Evolutionary conservation across 192 early-diverging fungal genomes (phyloP).

Genomic region (Rhizophlyctis rosea): DNA sequence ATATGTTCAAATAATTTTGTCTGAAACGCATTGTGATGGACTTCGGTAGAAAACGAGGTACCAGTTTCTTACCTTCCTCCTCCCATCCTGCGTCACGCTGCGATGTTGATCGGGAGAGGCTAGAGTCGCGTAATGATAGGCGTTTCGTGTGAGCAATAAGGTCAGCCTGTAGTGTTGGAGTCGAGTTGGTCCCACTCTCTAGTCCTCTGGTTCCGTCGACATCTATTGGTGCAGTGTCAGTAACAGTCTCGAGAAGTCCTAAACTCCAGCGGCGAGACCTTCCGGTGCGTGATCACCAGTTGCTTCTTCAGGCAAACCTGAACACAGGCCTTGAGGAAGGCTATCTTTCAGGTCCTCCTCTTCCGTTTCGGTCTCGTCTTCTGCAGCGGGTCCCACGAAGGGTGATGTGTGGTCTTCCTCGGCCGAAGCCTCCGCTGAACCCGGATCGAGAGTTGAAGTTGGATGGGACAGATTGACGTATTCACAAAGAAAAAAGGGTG

Average conservation of each 20-base stretch:
- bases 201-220: background rate
- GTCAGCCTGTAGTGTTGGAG: background rate
- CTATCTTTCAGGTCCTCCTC: background rate
- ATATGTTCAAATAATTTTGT: too few species aligned
- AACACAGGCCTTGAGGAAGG: background rate
- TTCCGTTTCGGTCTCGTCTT: background rate
- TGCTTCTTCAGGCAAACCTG: background rate
- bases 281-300: background rate
- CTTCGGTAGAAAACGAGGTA: too few species aligned
- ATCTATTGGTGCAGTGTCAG: background rate
- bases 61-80: background rate
- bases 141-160: background rate
- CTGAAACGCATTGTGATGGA: too few species aligned
- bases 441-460: too few species aligned
- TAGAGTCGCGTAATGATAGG: too few species aligned
- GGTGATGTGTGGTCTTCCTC: background rate
- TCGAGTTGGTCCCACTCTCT: background rate
- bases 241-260: background rate
- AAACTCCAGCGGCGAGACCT: background rate
- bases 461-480: too few species aligned
- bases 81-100: too few species aligned
- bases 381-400: background rate
- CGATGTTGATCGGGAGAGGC: too few species aligned
- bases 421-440: too few species aligned
- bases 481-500: too few species aligned